Conservation (phyloP, 352 stramenopile species). For the Blastocystis sp. region DNA sequence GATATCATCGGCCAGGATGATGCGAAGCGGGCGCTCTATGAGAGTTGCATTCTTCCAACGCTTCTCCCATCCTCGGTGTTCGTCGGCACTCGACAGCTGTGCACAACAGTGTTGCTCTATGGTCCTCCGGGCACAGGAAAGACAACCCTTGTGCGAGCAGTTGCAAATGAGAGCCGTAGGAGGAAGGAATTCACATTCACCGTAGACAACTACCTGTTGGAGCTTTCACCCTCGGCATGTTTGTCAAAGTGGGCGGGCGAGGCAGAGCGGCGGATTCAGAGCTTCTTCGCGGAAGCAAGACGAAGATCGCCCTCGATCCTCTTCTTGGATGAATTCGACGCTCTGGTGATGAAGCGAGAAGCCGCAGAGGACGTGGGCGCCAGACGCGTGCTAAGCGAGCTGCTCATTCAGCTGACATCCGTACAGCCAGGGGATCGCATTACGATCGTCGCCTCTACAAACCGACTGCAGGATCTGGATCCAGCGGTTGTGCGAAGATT, state of each 20-base stretch:
- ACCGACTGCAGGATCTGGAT: slow-evolving; percentile 38
- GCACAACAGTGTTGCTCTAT: slow-evolving; percentile 42
- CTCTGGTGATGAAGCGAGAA: slow-evolving; percentile 16
- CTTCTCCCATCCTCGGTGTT: slow-evolving; percentile 56
- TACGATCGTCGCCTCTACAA: slow-evolving; percentile 31
- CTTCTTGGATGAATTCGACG: slow-evolving; percentile 61
- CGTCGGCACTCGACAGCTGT: slow-evolving; percentile 55
- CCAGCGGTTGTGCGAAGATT: slow-evolving; percentile 44
- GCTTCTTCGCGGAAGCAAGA: slow-evolving; percentile 5
- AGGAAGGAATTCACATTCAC: neutral
- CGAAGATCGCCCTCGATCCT: slow-evolving; percentile 7
- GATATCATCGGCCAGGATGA: slow-evolving; percentile 65
- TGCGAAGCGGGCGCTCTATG: slow-evolving; percentile 53
- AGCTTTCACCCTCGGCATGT: slow-evolving; percentile 23
- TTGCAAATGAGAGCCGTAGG: slow-evolving; percentile 49
- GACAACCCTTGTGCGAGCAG: slow-evolving; percentile 46
- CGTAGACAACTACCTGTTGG: slow-evolving; percentile 47
- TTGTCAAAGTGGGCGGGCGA: slow-evolving; percentile 55
- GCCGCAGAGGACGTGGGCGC: slow-evolving; percentile 16
- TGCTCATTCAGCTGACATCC: slow-evolving; percentile 53
- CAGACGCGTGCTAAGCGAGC: slow-evolving; percentile 32
- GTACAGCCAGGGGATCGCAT: neutral
- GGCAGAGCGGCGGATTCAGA: slow-evolving; percentile 4
- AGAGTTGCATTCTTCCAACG: slow-evolving; percentile 45
- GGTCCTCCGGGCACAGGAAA: slow-evolving; percentile 61